Base-by-base conservation (phyloP, 176 grass and related monocot species). In the Zoysia japonica region DNA sequence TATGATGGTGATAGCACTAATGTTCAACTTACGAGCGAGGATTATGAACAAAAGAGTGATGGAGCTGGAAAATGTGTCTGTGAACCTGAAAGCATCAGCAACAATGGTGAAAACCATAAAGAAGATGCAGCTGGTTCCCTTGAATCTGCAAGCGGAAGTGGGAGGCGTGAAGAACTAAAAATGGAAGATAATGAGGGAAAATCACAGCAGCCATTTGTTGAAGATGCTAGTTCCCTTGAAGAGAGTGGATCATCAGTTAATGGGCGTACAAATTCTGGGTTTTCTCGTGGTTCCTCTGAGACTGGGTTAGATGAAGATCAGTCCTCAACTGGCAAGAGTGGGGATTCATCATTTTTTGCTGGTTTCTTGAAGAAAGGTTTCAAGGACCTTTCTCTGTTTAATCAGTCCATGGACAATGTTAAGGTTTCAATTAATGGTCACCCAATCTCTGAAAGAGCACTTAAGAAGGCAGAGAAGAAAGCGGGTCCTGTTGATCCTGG, bases 401-500 rank as follows among this genome's bases (percentile, higher is more conserved):
- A 90, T 69, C 83, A 86, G 61, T 83, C 90, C 39, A 70, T 86
- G 75, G 85, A 88, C 40, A 90, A 43, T 81, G 74, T 75, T 84
- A 90, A 90, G 67, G 90, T 98, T 87, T 98, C 81, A 71, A 80
- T 98, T 49, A 98, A 98, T 93, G 90, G 92, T 10, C 86, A 92
- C 61, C 90, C 90, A 75, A 95, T 98, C 87, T 92, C 90, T 70
- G 92, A 98, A 77, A 89, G 86, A 67, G 87, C 81, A 68, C 85
- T 94, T 89, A 94, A 89, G 76, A 91, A 94, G 81, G 96, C 96
- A 76, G 96, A 98, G 84, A 93, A 93, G 73, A 88, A 94, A 74
- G 90, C 96, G 28, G 96, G 96, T 16, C 88, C 84, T 14, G 77
- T 98, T 20, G 86, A 94, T 76, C 92, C 92, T 50, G 96, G 96